Conservation (phyloP, 1,284 basidiomycete genomes). For the Golubevia sp. region DNA sequence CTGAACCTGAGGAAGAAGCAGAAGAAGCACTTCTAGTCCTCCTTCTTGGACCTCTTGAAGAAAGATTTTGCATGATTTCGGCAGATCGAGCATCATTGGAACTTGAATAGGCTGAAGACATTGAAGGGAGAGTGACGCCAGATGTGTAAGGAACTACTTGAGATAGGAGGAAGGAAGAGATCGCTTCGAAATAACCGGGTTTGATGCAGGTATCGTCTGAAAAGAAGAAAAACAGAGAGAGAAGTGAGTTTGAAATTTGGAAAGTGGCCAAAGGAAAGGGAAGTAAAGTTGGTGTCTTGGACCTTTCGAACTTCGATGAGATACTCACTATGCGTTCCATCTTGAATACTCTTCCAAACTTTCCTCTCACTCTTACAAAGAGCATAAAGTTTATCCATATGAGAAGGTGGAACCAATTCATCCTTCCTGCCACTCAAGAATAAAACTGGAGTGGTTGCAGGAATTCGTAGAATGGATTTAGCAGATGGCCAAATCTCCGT, state of each 20-base stretch:
- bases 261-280: no score
- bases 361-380: conserved; percentile 65
- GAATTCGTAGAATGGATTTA: conserved; percentile 73
- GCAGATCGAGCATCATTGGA: not conserved
- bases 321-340: conserved; percentile 73
- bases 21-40: not conserved
- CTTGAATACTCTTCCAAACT: conserved; percentile 64
- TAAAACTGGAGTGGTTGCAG: conserved; percentile 76
- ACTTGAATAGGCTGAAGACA: not conserved
- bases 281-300: not conserved
- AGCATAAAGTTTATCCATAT: conserved; percentile 80
- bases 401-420: conserved; percentile 80
- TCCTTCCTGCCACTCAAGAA: conserved; percentile 80
- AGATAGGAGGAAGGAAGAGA: conserved; percentile 37
- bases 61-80: not conserved
- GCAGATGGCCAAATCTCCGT: conserved; percentile 88
- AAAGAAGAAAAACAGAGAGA: not conserved
- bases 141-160: conserved; percentile 17
- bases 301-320: not conserved
- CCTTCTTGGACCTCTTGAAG: not conserved
- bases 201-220: conserved; percentile 53
- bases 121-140: not conserved
- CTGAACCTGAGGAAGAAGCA: not conserved
- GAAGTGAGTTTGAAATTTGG: not conserved
- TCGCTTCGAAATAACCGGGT: conserved; percentile 45